phyloP scores from a whole-genome alignment of 306 rosid species.

The Castanopsis chinensis region DNA sequence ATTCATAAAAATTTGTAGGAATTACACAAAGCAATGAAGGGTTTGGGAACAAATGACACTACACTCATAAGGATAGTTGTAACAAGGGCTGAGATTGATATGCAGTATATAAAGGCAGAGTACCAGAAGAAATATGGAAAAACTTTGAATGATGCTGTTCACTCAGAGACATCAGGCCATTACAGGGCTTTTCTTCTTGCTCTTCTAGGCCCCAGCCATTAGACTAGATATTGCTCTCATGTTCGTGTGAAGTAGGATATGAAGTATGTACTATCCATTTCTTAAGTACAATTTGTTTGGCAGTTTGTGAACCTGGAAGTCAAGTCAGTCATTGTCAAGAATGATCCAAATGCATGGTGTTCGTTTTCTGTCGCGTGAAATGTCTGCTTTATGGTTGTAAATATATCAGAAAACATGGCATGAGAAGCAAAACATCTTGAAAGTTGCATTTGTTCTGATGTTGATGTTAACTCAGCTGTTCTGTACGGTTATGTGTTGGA shows the following conservation, averaged over 20 bases:
- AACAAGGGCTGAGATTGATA: conserved; percentile 44
- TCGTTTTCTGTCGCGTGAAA: neutral
- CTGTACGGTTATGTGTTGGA: too few relatives aligned
- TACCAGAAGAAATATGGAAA: conserved; percentile 33
- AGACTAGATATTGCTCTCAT: neutral
- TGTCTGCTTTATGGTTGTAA: neutral
- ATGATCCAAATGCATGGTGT: neutral
- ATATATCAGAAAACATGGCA: neutral
- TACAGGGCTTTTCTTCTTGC: conserved; percentile 43
- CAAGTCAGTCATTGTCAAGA: neutral
- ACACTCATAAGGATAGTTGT: conserved; percentile 32
- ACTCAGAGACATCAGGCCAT: conserved; percentile 44
- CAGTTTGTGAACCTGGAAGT: neutral
- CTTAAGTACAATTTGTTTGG: neutral
- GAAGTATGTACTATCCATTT: neutral
- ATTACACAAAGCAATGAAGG: conserved; percentile 43
- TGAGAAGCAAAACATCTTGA: neutral
- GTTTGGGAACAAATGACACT: conserved; percentile 47
- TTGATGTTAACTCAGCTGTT: too few relatives aligned
- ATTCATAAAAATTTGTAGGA: conserved; percentile 19
- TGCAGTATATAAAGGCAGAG: conserved; percentile 44
- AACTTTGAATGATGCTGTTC: conserved; percentile 36
- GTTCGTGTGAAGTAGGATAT: neutral
- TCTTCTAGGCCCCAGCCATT: conserved; percentile 33
- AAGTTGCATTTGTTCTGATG: too few relatives aligned